These are phyloP conservation scores for Quercus lobata DNA, from an alignment of 331 rosid genomes.

Conservation along the genomic window DNA sequence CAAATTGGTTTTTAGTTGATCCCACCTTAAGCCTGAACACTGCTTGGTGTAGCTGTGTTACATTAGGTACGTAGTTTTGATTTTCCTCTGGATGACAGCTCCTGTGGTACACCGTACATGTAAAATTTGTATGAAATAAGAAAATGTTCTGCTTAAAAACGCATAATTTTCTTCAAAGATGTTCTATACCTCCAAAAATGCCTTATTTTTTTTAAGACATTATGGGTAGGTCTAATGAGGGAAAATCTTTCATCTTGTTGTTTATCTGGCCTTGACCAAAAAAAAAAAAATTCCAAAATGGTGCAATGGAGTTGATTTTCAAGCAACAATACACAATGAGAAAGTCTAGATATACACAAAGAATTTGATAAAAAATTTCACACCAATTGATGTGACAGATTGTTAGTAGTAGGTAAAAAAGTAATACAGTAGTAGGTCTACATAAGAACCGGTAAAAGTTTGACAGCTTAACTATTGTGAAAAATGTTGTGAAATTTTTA, in stretches of 20 bases:
- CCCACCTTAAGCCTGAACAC: too few relatives aligned
- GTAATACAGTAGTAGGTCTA: too few relatives aligned
- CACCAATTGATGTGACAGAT: too few relatives aligned
- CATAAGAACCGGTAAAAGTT: too few relatives aligned
- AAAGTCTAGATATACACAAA: too few relatives aligned
- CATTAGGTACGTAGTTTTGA: constrained; percentile 10
- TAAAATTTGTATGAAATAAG: too few relatives aligned
- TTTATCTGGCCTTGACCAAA: neutral
- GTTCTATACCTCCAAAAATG: neutral
- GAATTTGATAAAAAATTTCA: too few relatives aligned
- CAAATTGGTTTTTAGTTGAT: too few relatives aligned
- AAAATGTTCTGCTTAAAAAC: neutral
- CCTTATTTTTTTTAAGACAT: neutral
- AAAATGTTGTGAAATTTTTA: too few relatives aligned
- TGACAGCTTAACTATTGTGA: too few relatives aligned
- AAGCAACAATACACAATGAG: too few relatives aligned
- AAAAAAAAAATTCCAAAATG: neutral
- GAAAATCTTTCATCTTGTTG: neutral
- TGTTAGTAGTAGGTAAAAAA: too few relatives aligned
- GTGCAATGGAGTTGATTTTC: constrained; percentile 21
- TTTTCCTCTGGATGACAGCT: neutral
- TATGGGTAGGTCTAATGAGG: neutral
- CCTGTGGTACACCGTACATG: neutral
- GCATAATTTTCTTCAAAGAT: neutral
- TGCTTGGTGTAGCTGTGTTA: neutral